A percentile compares a stretch with the other conserved stretches of the same genome.
phyloP scores from a whole-genome alignment of 2,329 filamentous ascomycete genomes.

The Zymoseptoria tritici region DNA sequence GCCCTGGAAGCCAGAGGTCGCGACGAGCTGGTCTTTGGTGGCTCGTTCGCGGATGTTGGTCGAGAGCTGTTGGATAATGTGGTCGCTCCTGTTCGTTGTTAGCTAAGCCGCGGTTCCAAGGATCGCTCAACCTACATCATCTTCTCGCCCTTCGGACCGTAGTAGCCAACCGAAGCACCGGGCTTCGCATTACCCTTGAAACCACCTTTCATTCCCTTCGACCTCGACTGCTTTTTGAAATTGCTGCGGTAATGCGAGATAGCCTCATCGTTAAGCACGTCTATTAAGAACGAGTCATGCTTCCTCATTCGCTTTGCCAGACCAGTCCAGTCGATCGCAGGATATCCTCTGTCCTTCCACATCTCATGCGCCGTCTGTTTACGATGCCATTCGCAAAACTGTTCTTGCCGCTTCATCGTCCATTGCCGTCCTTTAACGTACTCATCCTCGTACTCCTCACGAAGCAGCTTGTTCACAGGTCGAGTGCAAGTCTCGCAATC shows the following conservation, averaged over 20 bases:
- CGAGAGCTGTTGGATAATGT: slow-evolving; percentile 25
- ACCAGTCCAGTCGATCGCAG: slow-evolving; percentile 28
- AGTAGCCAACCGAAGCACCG: slow-evolving; percentile 27
- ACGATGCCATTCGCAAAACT: slow-evolving; percentile 30
- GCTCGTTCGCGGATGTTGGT: slow-evolving; percentile 23
- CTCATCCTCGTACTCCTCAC: slow-evolving; percentile 27
- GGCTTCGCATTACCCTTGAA: slow-evolving; percentile 9
- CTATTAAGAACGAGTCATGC: slow-evolving; percentile 19
- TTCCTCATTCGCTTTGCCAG: slow-evolving; percentile 21
- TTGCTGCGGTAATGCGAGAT: slow-evolving; percentile 21
- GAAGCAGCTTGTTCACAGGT: slow-evolving; percentile 13
- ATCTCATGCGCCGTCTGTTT: slow-evolving; percentile 19
- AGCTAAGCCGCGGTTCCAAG: not conserved
- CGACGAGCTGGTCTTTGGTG: slow-evolving; percentile 25
- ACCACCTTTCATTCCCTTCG: slow-evolving; percentile 15
- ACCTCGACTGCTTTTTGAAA: slow-evolving; percentile 18
- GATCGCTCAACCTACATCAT: slow-evolving; percentile 22
- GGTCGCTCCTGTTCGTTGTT: slow-evolving; percentile 22
- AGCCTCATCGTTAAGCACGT: slow-evolving; percentile 20
- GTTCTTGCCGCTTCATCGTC: slow-evolving; percentile 26
- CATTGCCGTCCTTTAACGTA: slow-evolving; percentile 15
- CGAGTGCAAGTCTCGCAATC: slow-evolving; percentile 23
- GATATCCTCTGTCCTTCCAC: slow-evolving; percentile 27
- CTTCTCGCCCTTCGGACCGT: slow-evolving; percentile 30
- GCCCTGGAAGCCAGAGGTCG: slow-evolving; percentile 25